Percentiles rank a stretch among this genome's conserved stretches.
phyloP scores from a whole-genome alignment of 371 early-diverging fungal genomes.

The Massospora cicadina region DNA sequence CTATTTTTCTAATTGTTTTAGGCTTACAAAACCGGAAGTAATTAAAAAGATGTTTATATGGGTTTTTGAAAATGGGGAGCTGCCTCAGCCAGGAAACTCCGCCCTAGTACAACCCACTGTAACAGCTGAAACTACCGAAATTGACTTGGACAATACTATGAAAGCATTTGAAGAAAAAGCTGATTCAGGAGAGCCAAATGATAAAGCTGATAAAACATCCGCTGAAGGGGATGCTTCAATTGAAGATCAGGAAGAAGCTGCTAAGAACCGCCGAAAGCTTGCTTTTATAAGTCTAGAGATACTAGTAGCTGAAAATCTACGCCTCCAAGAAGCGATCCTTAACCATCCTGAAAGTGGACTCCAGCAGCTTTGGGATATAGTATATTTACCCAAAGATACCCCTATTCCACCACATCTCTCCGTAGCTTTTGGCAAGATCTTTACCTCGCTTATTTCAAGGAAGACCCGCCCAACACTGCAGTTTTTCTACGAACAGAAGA shows the following conservation, averaged over 20 bases:
- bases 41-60: background rate
- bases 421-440: slow-evolving; percentile 4
- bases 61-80: slow-evolving; percentile 2
- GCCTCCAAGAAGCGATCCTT: background rate
- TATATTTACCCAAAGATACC: background rate
- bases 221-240: background rate
- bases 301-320: background rate
- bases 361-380: slow-evolving; percentile 2
- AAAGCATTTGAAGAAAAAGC: background rate
- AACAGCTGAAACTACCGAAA: background rate
- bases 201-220: background rate
- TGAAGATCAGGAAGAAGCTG: slow-evolving; percentile 2
- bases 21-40: background rate
- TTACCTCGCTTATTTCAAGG: background rate
- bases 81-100: background rate
- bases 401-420: slow-evolving; percentile 6
- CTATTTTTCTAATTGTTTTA: slow-evolving; percentile 1
- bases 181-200: background rate
- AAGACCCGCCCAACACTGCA: background rate
- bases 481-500: slow-evolving; percentile 3
- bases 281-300: slow-evolving; percentile 9
- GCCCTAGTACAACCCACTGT: background rate
- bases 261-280: background rate
- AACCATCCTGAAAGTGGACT: background rate
- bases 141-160: background rate